These are phyloP conservation scores for Singerocomus inundabilis DNA, from an alignment of 1,284 basidiomycete species.

Conservation along the genomic window DNA sequence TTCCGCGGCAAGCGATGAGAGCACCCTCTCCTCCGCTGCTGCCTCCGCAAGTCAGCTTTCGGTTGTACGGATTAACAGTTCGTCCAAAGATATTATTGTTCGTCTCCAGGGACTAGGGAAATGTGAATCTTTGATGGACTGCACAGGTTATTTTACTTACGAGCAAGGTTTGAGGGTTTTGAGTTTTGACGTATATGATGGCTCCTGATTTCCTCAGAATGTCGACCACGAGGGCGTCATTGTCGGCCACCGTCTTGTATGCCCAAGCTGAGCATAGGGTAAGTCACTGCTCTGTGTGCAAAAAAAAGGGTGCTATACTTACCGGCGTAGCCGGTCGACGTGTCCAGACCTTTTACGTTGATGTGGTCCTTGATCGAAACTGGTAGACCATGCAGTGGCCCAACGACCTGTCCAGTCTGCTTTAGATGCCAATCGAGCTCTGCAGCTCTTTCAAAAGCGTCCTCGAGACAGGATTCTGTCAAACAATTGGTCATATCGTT, in stretches of 20 bases:
- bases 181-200: slow-evolving; percentile 58
- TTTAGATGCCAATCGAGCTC: slow-evolving; percentile 50
- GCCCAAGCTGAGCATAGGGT: slow-evolving; percentile 39
- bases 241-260: slow-evolving; percentile 39
- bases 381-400: slow-evolving; percentile 62
- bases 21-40: slow-evolving; percentile 63
- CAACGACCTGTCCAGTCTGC: slow-evolving; percentile 47
- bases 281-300: background rate
- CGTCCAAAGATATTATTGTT: slow-evolving; percentile 54
- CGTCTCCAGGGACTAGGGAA: slow-evolving; percentile 44
- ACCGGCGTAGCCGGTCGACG: slow-evolving; percentile 49
- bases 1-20: slow-evolving; percentile 56
- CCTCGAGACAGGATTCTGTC: slow-evolving; percentile 53
- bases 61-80: slow-evolving; percentile 55
- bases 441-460: slow-evolving; percentile 49
- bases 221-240: slow-evolving; percentile 46
- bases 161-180: slow-evolving; percentile 53
- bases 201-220: slow-evolving; percentile 52
- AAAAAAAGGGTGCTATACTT: background rate
- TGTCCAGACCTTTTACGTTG: slow-evolving; percentile 46
- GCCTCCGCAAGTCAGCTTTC: slow-evolving; percentile 53
- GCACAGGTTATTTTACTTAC: slow-evolving; percentile 23
- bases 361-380: slow-evolving; percentile 56
- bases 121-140: slow-evolving; percentile 9
- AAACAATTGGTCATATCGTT: slow-evolving; percentile 49